A percentile compares a stretch with the other conserved stretches of the same genome.
Evolutionary conservation across 2,329 filamentous ascomycete species (phyloP).

Genomic region (Periconia macrospinosa): DNA sequence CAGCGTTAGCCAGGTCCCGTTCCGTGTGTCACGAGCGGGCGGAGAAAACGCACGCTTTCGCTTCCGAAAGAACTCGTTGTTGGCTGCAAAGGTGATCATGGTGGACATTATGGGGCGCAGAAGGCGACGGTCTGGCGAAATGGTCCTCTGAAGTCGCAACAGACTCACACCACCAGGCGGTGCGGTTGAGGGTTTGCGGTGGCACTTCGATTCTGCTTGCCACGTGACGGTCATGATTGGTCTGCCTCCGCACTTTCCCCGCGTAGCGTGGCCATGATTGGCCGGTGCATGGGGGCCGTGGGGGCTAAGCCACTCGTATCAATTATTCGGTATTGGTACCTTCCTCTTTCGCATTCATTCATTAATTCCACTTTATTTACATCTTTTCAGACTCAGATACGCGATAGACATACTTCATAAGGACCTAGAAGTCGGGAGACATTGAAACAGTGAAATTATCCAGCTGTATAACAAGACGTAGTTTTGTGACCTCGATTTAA

Average conservation of each 20-base stretch:
- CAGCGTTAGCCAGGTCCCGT: slow-evolving; percentile 23
- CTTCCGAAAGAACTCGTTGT: slow-evolving; percentile 49
- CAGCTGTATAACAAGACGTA: no score
- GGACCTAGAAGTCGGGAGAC: no score
- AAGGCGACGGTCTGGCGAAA: background rate
- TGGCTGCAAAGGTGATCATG: slow-evolving; percentile 50
- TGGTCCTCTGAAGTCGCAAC: background rate
- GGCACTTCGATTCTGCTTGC: background rate
- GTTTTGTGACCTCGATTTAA: no score
- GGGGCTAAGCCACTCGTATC: no score
- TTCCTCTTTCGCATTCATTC: no score
- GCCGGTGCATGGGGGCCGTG: background rate
- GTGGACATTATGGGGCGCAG: slow-evolving; percentile 36
- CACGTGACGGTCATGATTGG: background rate
- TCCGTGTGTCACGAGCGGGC: slow-evolving; percentile 14
- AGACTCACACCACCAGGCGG: background rate
- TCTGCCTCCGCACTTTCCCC: slow-evolving; percentile 26
- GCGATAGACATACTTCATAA: no score
- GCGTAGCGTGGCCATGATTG: slow-evolving; percentile 13
- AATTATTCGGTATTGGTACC: no score
- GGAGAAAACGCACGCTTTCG: slow-evolving; percentile 39
- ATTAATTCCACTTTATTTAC: no score
- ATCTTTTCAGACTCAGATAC: no score
- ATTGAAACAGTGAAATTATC: no score
- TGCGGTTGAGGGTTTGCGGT: background rate